phyloP scores from a whole-genome alignment of 1,284 basidiomycete species.

The Leccinum variabile region DNA sequence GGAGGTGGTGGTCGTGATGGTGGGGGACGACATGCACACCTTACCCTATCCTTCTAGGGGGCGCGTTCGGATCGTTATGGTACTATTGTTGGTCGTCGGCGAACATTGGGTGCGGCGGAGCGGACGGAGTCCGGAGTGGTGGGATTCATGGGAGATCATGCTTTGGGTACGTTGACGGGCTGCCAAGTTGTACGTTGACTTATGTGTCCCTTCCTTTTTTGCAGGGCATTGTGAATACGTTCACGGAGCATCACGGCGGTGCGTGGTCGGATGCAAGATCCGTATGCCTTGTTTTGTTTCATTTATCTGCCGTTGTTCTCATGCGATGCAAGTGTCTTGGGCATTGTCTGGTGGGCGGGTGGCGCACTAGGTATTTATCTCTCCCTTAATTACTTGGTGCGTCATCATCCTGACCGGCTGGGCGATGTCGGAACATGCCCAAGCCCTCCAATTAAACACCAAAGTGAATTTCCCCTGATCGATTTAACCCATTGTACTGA shows the following conservation, averaged over 20 bases:
- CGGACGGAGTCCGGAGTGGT: constrained; percentile 83
- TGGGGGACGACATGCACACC: not conserved
- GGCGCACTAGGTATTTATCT: constrained; percentile 88
- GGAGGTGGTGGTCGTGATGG: constrained; percentile 10
- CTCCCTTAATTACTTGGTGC: constrained; percentile 74
- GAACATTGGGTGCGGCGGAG: constrained; percentile 78
- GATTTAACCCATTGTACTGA: constrained; percentile 7
- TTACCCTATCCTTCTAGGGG: constrained; percentile 42
- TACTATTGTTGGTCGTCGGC: constrained; percentile 81
- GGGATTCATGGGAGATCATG: constrained; percentile 88
- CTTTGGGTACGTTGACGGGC: constrained; percentile 64
- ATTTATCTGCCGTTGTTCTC: not conserved
- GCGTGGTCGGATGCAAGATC: constrained; percentile 93
- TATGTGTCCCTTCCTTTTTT: not conserved
- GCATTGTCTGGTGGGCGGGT: constrained; percentile 81
- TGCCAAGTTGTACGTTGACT: not conserved
- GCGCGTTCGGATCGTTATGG: constrained; percentile 82
- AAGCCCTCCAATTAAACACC: constrained; percentile 82
- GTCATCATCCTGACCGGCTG: constrained; percentile 79
- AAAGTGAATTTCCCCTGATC: constrained; percentile 46
- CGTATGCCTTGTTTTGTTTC: constrained; percentile 47
- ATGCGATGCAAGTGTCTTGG: constrained; percentile 38
- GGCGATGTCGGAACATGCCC: constrained; percentile 92
- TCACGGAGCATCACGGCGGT: constrained; percentile 86
- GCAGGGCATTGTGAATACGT: constrained; percentile 75